Percentiles rank a stretch among this genome's conserved stretches.
These are phyloP conservation scores for Ophiocordyceps unilateralis DNA, from an alignment of 2,329 filamentous ascomycete genomes.

Conservation along the genomic window DNA sequence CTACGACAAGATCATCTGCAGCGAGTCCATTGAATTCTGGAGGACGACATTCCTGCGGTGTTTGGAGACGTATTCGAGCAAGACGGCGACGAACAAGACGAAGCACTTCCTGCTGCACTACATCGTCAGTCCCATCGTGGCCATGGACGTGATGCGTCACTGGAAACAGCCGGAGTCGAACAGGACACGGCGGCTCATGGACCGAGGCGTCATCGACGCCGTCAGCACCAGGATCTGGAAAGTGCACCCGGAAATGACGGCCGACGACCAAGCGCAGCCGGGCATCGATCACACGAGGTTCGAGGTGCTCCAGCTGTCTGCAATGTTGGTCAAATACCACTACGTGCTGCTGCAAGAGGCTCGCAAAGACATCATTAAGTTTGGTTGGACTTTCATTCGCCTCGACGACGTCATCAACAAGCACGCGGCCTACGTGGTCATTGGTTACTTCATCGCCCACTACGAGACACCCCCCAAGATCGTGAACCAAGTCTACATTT, in stretches of 20 bases:
- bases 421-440: constrained; percentile 90
- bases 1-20: constrained; percentile 70
- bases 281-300: constrained; percentile 92
- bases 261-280: constrained; percentile 67
- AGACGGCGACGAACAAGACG: constrained; percentile 65
- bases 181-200: constrained; percentile 56
- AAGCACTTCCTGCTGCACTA: constrained; percentile 88
- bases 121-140: constrained; percentile 87
- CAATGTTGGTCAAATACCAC: constrained; percentile 90
- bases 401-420: constrained; percentile 99
- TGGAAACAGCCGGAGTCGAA: constrained; percentile 44
- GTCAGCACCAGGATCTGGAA: constrained; percentile 92
- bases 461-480: constrained; percentile 97
- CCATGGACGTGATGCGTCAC: constrained; percentile 83
- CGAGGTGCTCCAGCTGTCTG: constrained; percentile 88
- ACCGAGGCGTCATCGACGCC: constrained; percentile 71
- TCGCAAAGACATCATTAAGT: constrained; percentile 96
- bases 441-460: constrained; percentile 92
- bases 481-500: constrained; percentile 85
- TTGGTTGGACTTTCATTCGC: constrained; percentile 95
- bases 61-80: constrained; percentile 71
- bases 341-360: constrained; percentile 74
- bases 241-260: constrained; percentile 62
- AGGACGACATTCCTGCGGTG: constrained; percentile 68
- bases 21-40: constrained; percentile 72